phyloP scores from a whole-genome alignment of 257 asterid genomes.

The Nicotiana attenuata region DNA sequence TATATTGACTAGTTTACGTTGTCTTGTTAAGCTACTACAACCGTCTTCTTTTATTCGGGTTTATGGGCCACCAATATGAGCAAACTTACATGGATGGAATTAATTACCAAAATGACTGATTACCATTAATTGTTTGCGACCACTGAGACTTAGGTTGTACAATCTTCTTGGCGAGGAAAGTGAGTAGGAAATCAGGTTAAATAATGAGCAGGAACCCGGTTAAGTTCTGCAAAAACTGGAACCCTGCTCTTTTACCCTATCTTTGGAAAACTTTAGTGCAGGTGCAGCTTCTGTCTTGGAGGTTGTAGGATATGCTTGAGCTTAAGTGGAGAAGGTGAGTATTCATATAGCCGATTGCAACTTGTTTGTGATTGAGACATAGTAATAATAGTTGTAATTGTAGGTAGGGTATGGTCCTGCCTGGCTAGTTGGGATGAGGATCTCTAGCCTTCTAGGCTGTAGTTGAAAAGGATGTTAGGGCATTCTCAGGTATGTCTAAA shows the following conservation, averaged over 20 bases:
- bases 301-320: no score
- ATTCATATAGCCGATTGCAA: no score
- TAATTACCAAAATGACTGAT: background rate
- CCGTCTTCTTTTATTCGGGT: background rate
- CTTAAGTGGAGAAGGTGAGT: no score
- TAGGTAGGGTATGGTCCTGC: constrained; percentile 1
- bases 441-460: background rate
- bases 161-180: background rate
- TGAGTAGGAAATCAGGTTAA: background rate
- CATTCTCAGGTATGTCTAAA: constrained; percentile 8
- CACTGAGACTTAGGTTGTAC: background rate
- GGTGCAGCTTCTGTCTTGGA: no score
- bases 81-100: background rate
- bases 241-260: background rate
- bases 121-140: background rate
- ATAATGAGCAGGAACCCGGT: background rate
- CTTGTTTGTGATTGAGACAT: no score
- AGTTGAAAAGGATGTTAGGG: background rate
- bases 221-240: background rate
- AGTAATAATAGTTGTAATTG: no score
- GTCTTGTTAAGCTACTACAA: no score
- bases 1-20: background rate
- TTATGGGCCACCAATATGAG: background rate
- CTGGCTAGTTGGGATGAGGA: background rate
- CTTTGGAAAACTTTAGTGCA: background rate